Conservation (phyloP, 306 rosid species). For the Cicer bijugum region DNA sequence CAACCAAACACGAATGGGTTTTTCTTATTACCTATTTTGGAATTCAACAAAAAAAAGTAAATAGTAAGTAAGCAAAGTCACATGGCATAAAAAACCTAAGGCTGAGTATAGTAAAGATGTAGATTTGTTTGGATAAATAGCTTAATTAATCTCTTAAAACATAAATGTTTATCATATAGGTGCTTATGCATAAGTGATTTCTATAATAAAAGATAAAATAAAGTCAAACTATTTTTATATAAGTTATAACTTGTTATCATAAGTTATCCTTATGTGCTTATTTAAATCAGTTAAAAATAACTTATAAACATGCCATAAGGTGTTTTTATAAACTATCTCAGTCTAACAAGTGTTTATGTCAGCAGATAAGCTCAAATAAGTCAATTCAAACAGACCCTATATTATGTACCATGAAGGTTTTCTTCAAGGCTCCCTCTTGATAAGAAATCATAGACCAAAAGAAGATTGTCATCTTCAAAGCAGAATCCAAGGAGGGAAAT, state of each 20-base stretch:
- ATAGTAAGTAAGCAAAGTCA: constrained; percentile 8
- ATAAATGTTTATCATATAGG: too few species aligned
- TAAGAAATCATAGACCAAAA: constrained; percentile 87
- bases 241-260: too few species aligned
- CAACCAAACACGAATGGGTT: constrained; percentile 73
- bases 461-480: constrained; percentile 81
- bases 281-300: too few species aligned
- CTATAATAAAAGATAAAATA: too few species aligned
- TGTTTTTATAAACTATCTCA: too few species aligned
- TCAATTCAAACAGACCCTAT: not conserved
- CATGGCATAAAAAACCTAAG: not conserved
- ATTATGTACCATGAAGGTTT: constrained; percentile 76
- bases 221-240: too few species aligned
- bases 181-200: too few species aligned
- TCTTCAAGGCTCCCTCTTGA: constrained; percentile 98
- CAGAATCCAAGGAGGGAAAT: constrained; percentile 93
- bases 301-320: too few species aligned
- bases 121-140: not conserved
- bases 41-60: constrained; percentile 32
- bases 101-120: not conserved
- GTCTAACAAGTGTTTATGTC: too few species aligned
- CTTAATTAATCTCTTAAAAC: too few species aligned
- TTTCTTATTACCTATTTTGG: constrained; percentile 66
- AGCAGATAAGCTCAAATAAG: too few species aligned
- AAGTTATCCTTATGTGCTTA: too few species aligned